Evolutionary conservation across 2,329 filamentous ascomycete genomes (phyloP).

Genomic region (Diplodia seriata): DNA sequence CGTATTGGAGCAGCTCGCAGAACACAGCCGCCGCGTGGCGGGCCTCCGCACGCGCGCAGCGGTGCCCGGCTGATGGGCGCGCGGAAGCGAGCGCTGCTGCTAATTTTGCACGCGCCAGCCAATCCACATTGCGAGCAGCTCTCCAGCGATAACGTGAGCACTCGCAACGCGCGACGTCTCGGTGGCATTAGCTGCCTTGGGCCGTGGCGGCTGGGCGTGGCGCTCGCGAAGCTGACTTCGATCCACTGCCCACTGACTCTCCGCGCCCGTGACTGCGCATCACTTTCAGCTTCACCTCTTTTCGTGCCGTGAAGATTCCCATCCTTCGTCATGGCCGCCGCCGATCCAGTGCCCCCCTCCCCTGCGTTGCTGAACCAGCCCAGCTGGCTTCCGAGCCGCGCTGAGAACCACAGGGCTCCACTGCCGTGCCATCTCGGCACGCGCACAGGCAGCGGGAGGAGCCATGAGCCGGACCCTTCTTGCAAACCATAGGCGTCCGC

Average conservation of each 20-base stretch:
- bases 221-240: conserved; percentile 26
- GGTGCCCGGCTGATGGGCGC: conserved; percentile 22
- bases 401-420: conserved; percentile 24
- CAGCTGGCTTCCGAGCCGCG: conserved; percentile 19
- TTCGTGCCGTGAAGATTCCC: conserved; percentile 25
- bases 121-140: conserved; percentile 24
- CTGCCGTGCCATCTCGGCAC: conserved; percentile 28
- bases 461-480: conserved; percentile 31
- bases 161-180: conserved; percentile 23
- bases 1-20: conserved; percentile 28
- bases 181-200: conserved; percentile 25
- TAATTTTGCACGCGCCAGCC: conserved; percentile 32
- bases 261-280: conserved; percentile 30
- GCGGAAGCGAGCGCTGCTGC: conserved; percentile 30
- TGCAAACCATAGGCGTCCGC: not conserved
- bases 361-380: conserved; percentile 29
- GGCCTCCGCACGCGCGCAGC: conserved; percentile 11
- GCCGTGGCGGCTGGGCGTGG: conserved; percentile 31
- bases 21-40: conserved; percentile 26
- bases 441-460: conserved; percentile 31
- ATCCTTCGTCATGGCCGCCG: conserved; percentile 23
- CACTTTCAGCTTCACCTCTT: conserved; percentile 31
- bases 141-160: conserved; percentile 31
- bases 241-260: conserved; percentile 27
- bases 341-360: conserved; percentile 24